Conservation (phyloP, 2,329 filamentous ascomycete species). For the Pseudocercospora musae region DNA sequence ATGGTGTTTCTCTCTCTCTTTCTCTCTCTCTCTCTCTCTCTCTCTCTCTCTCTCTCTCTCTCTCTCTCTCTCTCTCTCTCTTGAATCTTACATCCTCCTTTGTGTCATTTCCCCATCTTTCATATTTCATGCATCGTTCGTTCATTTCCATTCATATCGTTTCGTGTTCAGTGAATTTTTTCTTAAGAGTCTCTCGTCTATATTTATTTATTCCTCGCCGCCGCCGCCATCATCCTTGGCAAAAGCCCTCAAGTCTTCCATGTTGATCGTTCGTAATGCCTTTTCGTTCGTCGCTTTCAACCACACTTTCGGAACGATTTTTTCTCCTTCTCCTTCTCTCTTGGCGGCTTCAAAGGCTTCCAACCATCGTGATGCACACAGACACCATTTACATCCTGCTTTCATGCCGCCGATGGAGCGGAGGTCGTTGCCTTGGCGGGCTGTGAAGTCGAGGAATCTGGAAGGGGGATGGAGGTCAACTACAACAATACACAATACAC, state of each 20-base stretch:
- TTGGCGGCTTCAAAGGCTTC: constrained; percentile 54
- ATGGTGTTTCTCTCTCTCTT: no score
- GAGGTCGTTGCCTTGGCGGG: constrained; percentile 58
- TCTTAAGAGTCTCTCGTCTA: no score
- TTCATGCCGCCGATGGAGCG: constrained; percentile 51
- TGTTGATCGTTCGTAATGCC: constrained; percentile 46
- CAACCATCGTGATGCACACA: constrained; percentile 57
- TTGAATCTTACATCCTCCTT: no score
- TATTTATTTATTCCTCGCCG: constrained; percentile 23
- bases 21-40: no score
- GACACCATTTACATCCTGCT: constrained; percentile 60
- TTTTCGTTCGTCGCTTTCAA: constrained; percentile 53
- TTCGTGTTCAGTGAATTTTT: no score
- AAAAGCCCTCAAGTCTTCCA: constrained; percentile 52
- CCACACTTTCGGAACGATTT: constrained; percentile 49
- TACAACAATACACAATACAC: no score
- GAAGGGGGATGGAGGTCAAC: no score
- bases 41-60: no score
- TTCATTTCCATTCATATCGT: no score
- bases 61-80: no score
- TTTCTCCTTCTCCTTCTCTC: constrained; percentile 41
- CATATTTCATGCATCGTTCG: no score
- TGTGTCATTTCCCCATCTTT: no score
- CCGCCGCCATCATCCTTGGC: constrained; percentile 45
- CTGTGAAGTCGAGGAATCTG: constrained; percentile 58